These are phyloP conservation scores for Alternaria ventricosa DNA, from an alignment of 2,329 filamentous ascomycete genomes.

Conservation along the genomic window DNA sequence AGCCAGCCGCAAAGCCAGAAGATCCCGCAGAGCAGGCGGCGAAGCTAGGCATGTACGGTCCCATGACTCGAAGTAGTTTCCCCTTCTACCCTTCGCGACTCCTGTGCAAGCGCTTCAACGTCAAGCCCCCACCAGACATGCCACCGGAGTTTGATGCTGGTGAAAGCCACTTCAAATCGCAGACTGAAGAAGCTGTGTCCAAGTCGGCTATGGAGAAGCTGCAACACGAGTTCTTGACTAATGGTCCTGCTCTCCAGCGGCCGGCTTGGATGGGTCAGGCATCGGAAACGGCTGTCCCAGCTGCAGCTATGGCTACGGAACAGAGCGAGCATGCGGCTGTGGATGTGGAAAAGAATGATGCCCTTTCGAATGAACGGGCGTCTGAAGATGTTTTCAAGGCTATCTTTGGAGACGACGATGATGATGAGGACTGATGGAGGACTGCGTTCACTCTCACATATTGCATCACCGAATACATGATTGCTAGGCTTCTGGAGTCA, in stretches of 20 bases:
- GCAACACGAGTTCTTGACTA: conserved; percentile 38
- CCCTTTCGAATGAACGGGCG: conserved; percentile 74
- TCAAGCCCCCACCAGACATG: conserved; percentile 75
- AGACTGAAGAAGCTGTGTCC: conserved; percentile 57
- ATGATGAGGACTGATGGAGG: conserved; percentile 44
- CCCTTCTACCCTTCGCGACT: conserved; percentile 82
- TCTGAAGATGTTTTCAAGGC: conserved; percentile 84
- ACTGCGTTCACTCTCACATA: background rate
- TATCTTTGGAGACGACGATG: conserved; percentile 90
- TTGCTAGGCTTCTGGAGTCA: background rate
- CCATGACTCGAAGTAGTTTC: conserved; percentile 75
- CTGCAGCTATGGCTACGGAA: background rate
- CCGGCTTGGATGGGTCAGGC: conserved; percentile 37
- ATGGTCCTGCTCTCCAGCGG: conserved; percentile 36
- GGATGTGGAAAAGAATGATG: conserved; percentile 78
- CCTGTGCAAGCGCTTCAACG: conserved; percentile 93
- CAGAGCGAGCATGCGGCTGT: conserved; percentile 51
- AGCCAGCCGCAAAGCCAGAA: conserved; percentile 63
- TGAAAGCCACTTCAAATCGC: conserved; percentile 33
- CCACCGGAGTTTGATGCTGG: conserved; percentile 54
- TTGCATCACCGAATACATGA: background rate
- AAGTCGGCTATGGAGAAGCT: conserved; percentile 58
- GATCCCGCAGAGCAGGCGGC: conserved; percentile 88
- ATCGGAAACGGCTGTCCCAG: background rate
- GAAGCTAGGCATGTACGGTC: conserved; percentile 89